Conservation (phyloP, 2,329 filamentous ascomycete species). For the Ceratocystiopsis brevicomis region DNA sequence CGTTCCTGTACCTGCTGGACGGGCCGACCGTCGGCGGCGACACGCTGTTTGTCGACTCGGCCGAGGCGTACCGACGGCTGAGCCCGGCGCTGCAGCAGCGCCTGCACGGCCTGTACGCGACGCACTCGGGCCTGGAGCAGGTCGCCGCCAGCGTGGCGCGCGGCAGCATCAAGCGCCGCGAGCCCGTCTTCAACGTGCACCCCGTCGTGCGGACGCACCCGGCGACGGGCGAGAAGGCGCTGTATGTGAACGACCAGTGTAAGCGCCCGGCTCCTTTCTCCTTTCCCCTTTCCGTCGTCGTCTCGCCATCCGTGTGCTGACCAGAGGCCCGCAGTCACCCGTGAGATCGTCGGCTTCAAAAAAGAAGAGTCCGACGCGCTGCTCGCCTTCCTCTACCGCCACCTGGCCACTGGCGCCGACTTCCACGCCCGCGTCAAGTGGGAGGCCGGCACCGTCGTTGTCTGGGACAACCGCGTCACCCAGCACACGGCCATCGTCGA, state of each 20-base stretch:
- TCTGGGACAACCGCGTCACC: slow-evolving; percentile 73
- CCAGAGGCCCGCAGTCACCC: slow-evolving; percentile 40
- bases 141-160: slow-evolving; percentile 46
- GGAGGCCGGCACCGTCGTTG: slow-evolving; percentile 60
- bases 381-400: slow-evolving; percentile 60
- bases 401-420: slow-evolving; percentile 52
- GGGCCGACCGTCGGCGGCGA: slow-evolving; percentile 64
- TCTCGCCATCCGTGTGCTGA: no score
- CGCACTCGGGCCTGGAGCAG: slow-evolving; percentile 71
- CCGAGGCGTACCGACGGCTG: slow-evolving; percentile 62
- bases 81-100: slow-evolving; percentile 63
- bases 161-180: slow-evolving; percentile 47
- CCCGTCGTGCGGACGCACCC: slow-evolving; percentile 72
- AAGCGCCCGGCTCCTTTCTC: no score
- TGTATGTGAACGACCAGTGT: slow-evolving; percentile 73
- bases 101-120: slow-evolving; percentile 60
- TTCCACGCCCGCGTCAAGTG: slow-evolving; percentile 60
- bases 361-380: slow-evolving; percentile 68
- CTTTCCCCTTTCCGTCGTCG: no score
- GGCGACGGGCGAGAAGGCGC: slow-evolving; percentile 65
- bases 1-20: slow-evolving; percentile 77
- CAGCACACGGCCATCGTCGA: slow-evolving; percentile 63
- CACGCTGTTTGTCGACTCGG: slow-evolving; percentile 65
- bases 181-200: slow-evolving; percentile 56
- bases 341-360: slow-evolving; percentile 64